Evolutionary conservation across 345 rosid species (phyloP), one percentile per base, ranked within the genome.

Genomic region (Ceriops tagal): DNA sequence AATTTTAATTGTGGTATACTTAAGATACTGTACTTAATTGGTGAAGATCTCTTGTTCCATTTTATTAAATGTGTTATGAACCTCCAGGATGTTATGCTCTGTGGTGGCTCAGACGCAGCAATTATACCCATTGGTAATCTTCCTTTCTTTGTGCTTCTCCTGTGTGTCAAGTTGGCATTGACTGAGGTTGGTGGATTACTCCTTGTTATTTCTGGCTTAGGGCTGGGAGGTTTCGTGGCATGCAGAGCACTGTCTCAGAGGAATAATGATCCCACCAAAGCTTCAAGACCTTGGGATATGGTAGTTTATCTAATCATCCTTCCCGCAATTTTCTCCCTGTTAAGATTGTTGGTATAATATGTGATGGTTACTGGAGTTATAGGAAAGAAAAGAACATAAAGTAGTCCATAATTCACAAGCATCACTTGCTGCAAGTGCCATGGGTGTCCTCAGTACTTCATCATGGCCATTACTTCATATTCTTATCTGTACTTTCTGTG

Each of bases 171-270:
- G 57, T 67, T 56, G 32, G 62, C n/a, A 3, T 22, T 56, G 28
- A 28, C 43, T 51, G 65, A 67, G 24, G 35, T 62, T 53, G 43
- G 62, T 71, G 30, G 51, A 57, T 72, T 74, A 31, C 58, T 71
- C 62, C 16, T 52, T 73, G 62, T 75, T 22, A 68, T 75, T 70
- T 22, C 71, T 74, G 51, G 47, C 75, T 70, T 88, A 93, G 98
- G 98, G n/a, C 75, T 93, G 84, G 98, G 96, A 87, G 98, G 98
- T 69, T 93, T 93, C 71, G 88, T 89, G 64, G 98, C 98, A 65
- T 88, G 92, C 80, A 77, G 89, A 61, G 97, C 98, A 73, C 96
- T 93, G 65, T 91, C 98, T 6, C 87, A 91, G 78, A 85, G 93
- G 85, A 93, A 93, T 43, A 73, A 72, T 64, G 93, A 93, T 77